These are phyloP conservation scores for Triticum monococcum DNA, from an alignment of 176 grass and related monocot genomes.

Conservation along the genomic window DNA sequence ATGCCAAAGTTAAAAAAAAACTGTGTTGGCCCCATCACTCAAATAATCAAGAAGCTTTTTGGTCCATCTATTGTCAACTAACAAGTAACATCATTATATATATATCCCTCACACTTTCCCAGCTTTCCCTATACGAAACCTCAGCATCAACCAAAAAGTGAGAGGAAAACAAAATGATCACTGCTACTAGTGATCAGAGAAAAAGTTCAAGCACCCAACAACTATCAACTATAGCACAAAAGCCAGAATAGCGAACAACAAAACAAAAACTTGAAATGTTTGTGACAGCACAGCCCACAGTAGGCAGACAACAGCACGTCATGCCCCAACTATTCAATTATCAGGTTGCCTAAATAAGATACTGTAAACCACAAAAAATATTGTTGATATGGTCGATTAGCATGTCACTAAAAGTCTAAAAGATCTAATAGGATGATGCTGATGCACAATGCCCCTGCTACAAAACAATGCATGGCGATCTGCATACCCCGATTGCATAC, in stretches of 20 bases:
- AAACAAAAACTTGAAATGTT: neutral
- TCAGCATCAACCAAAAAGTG: conserved; percentile 14
- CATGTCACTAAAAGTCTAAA: neutral
- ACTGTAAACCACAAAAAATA: neutral
- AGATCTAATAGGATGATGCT: neutral
- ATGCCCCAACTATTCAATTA: conserved; percentile 28
- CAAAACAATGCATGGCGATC: neutral
- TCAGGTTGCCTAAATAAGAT: neutral
- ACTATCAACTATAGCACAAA: conserved; percentile 10
- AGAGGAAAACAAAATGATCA: conserved; percentile 8
- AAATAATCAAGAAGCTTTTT: conserved; percentile 22
- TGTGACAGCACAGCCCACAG: conserved; percentile 15
- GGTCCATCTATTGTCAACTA: neutral
- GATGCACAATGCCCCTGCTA: neutral
- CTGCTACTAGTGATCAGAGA: conserved; percentile 24
- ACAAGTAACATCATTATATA: neutral
- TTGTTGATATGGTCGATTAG: neutral
- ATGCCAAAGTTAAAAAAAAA: neutral
- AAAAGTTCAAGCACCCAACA: neutral
- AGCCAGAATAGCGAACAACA: conserved; percentile 7
- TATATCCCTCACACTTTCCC: neutral
- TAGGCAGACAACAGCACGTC: conserved; percentile 20
- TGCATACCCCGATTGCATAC: conserved; percentile 2
- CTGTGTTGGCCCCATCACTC: conserved; percentile 6
- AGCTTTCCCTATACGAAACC: neutral